A percentile compares a stretch with the other conserved stretches of the same genome.
Conservation (phyloP, 2,329 filamentous ascomycete genomes). For the Pestalotiopsis sp. region DNA sequence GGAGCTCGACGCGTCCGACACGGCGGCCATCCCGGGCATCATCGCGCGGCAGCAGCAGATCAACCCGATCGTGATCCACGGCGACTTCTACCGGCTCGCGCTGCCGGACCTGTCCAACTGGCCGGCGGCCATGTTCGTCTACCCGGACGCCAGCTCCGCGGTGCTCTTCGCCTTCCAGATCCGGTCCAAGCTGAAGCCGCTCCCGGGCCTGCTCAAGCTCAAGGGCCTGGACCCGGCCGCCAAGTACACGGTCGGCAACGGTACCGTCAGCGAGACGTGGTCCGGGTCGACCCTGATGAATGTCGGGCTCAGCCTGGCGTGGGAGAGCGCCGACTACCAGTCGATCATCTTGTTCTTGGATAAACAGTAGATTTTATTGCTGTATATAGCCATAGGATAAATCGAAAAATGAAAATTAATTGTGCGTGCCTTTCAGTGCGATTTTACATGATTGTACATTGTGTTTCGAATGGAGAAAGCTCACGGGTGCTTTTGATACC, state of each 20-base stretch:
- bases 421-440: too few relatives aligned
- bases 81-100: slow-evolving; percentile 61
- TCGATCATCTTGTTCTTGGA: slow-evolving; percentile 60
- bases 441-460: too few relatives aligned
- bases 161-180: slow-evolving; percentile 66
- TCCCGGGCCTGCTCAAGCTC: slow-evolving; percentile 53
- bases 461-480: too few relatives aligned
- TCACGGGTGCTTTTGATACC: background rate
- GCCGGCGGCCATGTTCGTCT: slow-evolving; percentile 63
- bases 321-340: slow-evolving; percentile 49
- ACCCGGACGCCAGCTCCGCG: slow-evolving; percentile 48
- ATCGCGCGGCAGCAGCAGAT: slow-evolving; percentile 57
- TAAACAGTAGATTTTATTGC: slow-evolving; percentile 27
- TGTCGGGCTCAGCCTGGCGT: slow-evolving; percentile 44
- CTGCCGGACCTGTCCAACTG: slow-evolving; percentile 62
- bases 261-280: slow-evolving; percentile 44
- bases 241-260: slow-evolving; percentile 54
- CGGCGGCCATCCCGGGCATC: slow-evolving; percentile 52
- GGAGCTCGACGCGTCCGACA: slow-evolving; percentile 53
- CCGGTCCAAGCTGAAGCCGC: slow-evolving; percentile 52
- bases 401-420: background rate
- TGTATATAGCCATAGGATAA: background rate
- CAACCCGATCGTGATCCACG: slow-evolving; percentile 60
- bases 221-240: slow-evolving; percentile 59
- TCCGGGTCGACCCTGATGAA: slow-evolving; percentile 66